Evolutionary conservation across 148 eudicot species (phyloP).

Genomic region (Agrostemma githago): DNA sequence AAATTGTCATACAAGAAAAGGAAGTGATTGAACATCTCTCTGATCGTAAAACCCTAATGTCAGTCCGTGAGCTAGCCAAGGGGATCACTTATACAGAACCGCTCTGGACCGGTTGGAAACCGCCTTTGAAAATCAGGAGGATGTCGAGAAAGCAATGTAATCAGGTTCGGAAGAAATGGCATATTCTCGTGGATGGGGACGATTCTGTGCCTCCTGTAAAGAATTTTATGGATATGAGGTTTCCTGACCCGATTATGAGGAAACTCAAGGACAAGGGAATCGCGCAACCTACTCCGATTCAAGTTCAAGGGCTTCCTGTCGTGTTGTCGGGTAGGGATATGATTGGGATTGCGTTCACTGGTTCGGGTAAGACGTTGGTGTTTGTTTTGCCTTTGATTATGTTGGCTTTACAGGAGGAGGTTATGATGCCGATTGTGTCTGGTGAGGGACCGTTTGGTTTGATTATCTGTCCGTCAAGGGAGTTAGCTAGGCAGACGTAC

Average conservation of each 20-base stretch:
- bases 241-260: conserved; percentile 62
- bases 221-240: conserved; percentile 72
- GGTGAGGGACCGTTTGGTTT: conserved; percentile 92
- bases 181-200: conserved; percentile 78
- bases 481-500: conserved; percentile 78
- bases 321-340: conserved; percentile 78
- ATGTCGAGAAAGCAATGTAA: conserved; percentile 48
- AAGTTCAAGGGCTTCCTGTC: conserved; percentile 83
- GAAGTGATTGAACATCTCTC: conserved; percentile 82
- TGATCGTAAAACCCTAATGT: conserved; percentile 65
- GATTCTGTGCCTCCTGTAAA: conserved; percentile 78
- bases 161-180: conserved; percentile 63
- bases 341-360: conserved; percentile 90
- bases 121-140: conserved; percentile 28
- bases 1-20: conserved; percentile 60
- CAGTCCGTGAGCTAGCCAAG: conserved; percentile 80
- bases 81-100: conserved; percentile 81
- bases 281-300: conserved; percentile 74
- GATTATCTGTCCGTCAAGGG: conserved; percentile 82
- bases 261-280: conserved; percentile 59
- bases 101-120: conserved; percentile 54
- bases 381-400: conserved; percentile 78
- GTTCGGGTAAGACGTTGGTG: conserved; percentile 80
- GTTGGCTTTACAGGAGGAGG: conserved; percentile 81
- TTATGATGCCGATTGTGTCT: conserved; percentile 73